These are phyloP conservation scores for Xylaria palmicola DNA, from an alignment of 495 filamentous ascomycete genomes.

Conservation along the genomic window DNA sequence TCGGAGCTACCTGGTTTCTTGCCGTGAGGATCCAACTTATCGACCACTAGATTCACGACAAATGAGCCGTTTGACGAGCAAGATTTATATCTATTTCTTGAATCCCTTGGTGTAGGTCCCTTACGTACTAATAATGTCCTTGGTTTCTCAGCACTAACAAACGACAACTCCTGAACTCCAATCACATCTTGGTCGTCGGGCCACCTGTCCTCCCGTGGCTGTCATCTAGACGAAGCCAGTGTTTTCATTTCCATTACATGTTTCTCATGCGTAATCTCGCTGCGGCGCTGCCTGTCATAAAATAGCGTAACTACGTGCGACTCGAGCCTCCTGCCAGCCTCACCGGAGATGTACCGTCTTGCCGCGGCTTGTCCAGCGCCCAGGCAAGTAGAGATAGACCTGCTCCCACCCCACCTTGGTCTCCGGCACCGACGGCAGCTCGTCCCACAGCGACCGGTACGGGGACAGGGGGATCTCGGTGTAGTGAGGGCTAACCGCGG, in stretches of 20 bases:
- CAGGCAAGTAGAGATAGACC: conserved; percentile 19
- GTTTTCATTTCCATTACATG: neutral
- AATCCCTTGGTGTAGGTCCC: neutral
- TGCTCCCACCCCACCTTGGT: conserved; percentile 16
- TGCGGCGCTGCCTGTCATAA: neutral
- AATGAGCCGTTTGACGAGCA: neutral
- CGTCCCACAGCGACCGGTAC: conserved; percentile 23
- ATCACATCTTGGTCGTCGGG: neutral
- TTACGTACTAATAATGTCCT: neutral
- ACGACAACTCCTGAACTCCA: conserved; percentile 1
- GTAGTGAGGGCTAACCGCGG: conserved; percentile 17
- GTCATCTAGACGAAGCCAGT: conserved; percentile 31
- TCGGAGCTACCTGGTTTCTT: no score
- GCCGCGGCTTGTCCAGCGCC: conserved; percentile 9
- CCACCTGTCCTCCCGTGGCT: neutral
- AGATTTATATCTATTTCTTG: neutral
- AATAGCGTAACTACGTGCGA: neutral
- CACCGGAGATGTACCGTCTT: neutral
- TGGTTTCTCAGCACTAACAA: neutral
- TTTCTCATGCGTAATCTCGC: neutral
- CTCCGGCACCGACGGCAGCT: conserved; percentile 3
- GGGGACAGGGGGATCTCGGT: conserved; percentile 30
- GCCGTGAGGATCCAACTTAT: no score
- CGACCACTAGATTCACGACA: no score
- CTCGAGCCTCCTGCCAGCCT: neutral